Evolutionary conservation across 345 rosid species (phyloP).

Genomic region (Gossypium raimondii): DNA sequence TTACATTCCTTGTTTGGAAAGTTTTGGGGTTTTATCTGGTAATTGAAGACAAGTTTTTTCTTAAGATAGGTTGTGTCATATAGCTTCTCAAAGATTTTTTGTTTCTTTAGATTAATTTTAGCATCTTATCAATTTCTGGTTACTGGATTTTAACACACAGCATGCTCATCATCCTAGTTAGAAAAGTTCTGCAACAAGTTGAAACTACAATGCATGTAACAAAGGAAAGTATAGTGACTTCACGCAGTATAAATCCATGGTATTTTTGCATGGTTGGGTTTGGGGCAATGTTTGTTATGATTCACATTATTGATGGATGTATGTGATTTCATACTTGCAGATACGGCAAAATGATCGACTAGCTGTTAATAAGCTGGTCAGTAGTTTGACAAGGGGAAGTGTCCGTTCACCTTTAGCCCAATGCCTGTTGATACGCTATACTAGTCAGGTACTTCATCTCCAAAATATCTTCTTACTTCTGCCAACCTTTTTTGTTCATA

Average conservation of each 20-base stretch:
- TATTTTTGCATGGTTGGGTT: not conserved
- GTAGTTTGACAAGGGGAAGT: slow-evolving; percentile 86
- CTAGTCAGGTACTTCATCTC: slow-evolving; percentile 62
- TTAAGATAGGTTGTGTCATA: not conserved
- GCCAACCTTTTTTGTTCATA: not conserved
- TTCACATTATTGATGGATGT: not conserved
- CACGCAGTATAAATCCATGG: not conserved
- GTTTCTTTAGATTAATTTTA: not conserved
- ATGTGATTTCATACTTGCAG: slow-evolving; percentile 37
- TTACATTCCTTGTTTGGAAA: slow-evolving; percentile 11
- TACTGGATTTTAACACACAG: not conserved
- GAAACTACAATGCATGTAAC: not conserved
- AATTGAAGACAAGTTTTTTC: slow-evolving; percentile 1
- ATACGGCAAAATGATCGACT: slow-evolving; percentile 88
- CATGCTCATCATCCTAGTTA: not conserved
- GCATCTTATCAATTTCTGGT: not conserved
- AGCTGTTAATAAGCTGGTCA: slow-evolving; percentile 89
- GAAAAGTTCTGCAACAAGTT: not conserved
- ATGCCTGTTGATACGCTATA: slow-evolving; percentile 86
- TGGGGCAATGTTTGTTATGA: not conserved
- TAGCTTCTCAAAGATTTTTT: not conserved
- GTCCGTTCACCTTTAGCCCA: slow-evolving; percentile 96
- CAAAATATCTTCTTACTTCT: not conserved
- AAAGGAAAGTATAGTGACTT: not conserved
- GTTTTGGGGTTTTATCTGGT: not conserved